These are phyloP conservation scores for Puccinia polysora DNA, from an alignment of 1,284 basidiomycete genomes.

Conservation along the genomic window DNA sequence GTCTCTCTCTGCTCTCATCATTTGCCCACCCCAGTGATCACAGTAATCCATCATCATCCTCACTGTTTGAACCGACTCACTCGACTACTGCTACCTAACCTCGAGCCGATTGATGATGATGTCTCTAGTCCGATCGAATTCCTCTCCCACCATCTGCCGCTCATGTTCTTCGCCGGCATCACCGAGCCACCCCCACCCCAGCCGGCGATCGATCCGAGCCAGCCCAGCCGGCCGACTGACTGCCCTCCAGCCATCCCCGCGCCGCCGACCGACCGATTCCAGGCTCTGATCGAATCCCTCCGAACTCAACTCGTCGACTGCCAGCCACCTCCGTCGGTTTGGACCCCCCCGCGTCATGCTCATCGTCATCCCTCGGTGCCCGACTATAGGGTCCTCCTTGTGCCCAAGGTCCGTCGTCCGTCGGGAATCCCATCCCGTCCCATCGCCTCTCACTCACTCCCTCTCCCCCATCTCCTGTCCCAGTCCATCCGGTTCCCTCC, in stretches of 20 bases:
- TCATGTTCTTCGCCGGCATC: conserved; percentile 88
- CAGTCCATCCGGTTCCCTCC: conserved; percentile 75
- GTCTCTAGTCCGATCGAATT: conserved; percentile 53
- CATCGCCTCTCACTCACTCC: not conserved
- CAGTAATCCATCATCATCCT: too few relatives aligned
- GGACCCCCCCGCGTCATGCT: conserved; percentile 49
- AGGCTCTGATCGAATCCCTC: conserved; percentile 60
- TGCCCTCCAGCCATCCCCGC: conserved; percentile 30
- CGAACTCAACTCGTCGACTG: conserved; percentile 61
- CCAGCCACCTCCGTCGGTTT: conserved; percentile 56
- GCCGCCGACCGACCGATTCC: conserved; percentile 52
- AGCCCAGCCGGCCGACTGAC: conserved; percentile 45
- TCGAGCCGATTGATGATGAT: too few relatives aligned
- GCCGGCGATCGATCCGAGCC: conserved; percentile 48
- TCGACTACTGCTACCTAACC: not conserved
- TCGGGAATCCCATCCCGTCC: not conserved
- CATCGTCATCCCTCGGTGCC: conserved; percentile 54
- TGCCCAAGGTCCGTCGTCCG: conserved; percentile 64
- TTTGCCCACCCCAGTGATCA: too few relatives aligned
- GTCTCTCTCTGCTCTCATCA: too few relatives aligned
- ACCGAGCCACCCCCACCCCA: conserved; percentile 53
- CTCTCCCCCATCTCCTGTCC: conserved; percentile 3
- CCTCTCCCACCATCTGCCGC: conserved; percentile 74
- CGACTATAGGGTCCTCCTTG: conserved; percentile 72
- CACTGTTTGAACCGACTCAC: too few relatives aligned